Evolutionary conservation across 1,139 yeast species (phyloP).

Genomic region (Candida sp.): DNA sequence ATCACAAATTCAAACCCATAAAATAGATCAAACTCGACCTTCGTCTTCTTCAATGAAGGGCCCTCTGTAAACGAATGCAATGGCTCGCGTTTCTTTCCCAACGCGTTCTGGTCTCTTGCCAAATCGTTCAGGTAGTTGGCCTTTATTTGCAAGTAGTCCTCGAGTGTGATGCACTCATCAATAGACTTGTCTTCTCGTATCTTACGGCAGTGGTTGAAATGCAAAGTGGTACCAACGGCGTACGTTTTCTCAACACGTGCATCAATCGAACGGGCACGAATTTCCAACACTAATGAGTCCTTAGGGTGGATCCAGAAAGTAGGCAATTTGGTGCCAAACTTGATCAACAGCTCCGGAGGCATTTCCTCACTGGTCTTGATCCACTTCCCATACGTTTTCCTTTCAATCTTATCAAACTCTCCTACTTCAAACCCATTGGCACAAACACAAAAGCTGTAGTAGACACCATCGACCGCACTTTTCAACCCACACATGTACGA

Average conservation of each 20-base stretch:
- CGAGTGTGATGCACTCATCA: slow-evolving; percentile 57
- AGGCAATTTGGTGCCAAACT: slow-evolving; percentile 68
- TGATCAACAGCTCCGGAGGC: slow-evolving; percentile 48
- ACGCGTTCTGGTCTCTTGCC: slow-evolving; percentile 32
- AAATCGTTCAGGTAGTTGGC: slow-evolving; percentile 25
- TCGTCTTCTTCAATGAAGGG: slow-evolving; percentile 11
- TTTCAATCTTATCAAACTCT: slow-evolving; percentile 64
- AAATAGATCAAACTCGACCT: slow-evolving; percentile 27
- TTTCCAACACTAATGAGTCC: slow-evolving; percentile 80
- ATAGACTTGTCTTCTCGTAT: slow-evolving; percentile 72
- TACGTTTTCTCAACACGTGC: slow-evolving; percentile 51
- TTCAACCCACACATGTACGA: slow-evolving; percentile 77
- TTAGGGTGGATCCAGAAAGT: slow-evolving; percentile 80
- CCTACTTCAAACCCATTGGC: slow-evolving; percentile 82
- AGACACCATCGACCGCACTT: slow-evolving; percentile 33
- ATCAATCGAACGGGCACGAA: slow-evolving; percentile 80
- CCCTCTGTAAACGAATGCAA: slow-evolving; percentile 16
- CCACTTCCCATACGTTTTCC: slow-evolving; percentile 69
- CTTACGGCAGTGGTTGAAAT: slow-evolving; percentile 74
- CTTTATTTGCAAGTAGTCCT: slow-evolving; percentile 52
- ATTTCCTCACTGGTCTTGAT: slow-evolving; percentile 32
- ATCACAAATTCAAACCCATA: slow-evolving; percentile 32
- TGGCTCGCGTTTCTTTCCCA: slow-evolving; percentile 14
- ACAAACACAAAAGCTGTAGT: slow-evolving; percentile 72
- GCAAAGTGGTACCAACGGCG: slow-evolving; percentile 70